phyloP scores from a whole-genome alignment of 192 early-diverging fungal genomes.

The Chytriomyces hyalinus region DNA sequence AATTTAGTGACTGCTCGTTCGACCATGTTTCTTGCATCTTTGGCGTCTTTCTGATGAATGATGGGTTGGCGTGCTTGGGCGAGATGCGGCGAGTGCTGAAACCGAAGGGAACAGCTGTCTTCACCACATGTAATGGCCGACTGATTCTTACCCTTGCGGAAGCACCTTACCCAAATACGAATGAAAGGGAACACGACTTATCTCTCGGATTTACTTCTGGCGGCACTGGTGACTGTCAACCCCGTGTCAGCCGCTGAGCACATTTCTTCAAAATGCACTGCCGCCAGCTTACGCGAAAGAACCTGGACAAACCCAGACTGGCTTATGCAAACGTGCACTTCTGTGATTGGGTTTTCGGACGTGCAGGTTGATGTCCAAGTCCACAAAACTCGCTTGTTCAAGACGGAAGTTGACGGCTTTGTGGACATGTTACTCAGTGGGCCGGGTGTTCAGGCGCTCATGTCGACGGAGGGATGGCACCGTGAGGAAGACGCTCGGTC shows the following conservation, averaged over 20 bases:
- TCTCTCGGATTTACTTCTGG: slow-evolving; percentile 5
- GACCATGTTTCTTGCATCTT: slow-evolving; percentile 16
- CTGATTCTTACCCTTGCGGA: neutral
- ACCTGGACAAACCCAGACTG: slow-evolving; percentile 9
- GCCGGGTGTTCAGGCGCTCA: slow-evolving; percentile 10
- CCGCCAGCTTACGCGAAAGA: neutral
- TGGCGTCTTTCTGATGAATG: slow-evolving; percentile 30
- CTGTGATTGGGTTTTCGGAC: neutral
- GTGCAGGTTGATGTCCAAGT: neutral
- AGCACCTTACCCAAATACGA: neutral
- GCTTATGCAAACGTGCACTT: neutral
- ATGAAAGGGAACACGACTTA: slow-evolving; percentile 16
- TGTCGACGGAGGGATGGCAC: slow-evolving; percentile 18
- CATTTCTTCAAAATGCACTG: slow-evolving; percentile 8
- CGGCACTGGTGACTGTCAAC: neutral
- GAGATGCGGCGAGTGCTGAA: slow-evolving; percentile 30
- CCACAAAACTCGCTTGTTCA: neutral
- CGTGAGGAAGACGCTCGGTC: neutral
- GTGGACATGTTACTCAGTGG: slow-evolving; percentile 11
- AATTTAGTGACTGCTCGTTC: slow-evolving; percentile 2
- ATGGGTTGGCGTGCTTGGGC: slow-evolving; percentile 14
- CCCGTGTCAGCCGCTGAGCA: neutral
- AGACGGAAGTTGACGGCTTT: slow-evolving; percentile 3
- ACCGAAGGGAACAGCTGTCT: slow-evolving; percentile 17
- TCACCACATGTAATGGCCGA: slow-evolving; percentile 12